Evolutionary conservation across 495 filamentous ascomycete species (phyloP).

Genomic region (Aspergillus ellipticus): DNA sequence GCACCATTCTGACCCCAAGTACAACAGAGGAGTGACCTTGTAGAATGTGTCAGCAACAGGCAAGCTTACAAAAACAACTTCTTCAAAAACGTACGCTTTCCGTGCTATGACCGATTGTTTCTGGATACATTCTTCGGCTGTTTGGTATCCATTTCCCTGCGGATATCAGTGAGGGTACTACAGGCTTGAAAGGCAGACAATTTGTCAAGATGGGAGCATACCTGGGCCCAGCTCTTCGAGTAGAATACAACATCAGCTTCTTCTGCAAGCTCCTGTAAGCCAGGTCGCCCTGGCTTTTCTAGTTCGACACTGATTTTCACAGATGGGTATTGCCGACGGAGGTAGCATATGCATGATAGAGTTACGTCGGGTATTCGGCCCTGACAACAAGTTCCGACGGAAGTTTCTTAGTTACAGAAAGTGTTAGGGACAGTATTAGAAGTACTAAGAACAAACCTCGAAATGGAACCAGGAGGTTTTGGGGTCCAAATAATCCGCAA

Average conservation of each 20-base stretch:
- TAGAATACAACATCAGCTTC: slow-evolving; percentile 68
- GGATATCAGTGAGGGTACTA: not conserved
- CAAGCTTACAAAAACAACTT: not conserved
- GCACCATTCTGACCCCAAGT: slow-evolving; percentile 68
- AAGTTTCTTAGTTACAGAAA: slow-evolving; percentile 7
- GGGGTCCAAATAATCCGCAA: slow-evolving; percentile 26
- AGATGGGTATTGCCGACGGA: slow-evolving; percentile 45
- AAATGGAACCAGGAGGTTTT: slow-evolving; percentile 66
- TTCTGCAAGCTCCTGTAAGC: slow-evolving; percentile 57
- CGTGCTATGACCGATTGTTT: slow-evolving; percentile 38
- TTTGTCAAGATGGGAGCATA: slow-evolving; percentile 21
- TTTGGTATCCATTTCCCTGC: slow-evolving; percentile 47
- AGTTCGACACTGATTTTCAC: slow-evolving; percentile 63
- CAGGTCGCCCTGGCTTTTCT: slow-evolving; percentile 62
- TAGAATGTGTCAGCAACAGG: not conserved
- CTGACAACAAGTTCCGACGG: too few relatives aligned
- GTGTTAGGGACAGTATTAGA: not conserved
- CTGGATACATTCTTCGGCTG: slow-evolving; percentile 47
- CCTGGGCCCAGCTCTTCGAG: slow-evolving; percentile 66
- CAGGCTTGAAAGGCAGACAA: not conserved
- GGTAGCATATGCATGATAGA: slow-evolving; percentile 56
- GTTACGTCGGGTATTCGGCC: slow-evolving; percentile 63
- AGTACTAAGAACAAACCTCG: slow-evolving; percentile 50
- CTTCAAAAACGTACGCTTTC: slow-evolving; percentile 38
- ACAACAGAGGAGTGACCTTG: slow-evolving; percentile 56